Percentiles rank a stretch among this genome's conserved stretches.
Evolutionary conservation across 768 basidiomycete species (phyloP).

Genomic region (Daedalea quercina): DNA sequence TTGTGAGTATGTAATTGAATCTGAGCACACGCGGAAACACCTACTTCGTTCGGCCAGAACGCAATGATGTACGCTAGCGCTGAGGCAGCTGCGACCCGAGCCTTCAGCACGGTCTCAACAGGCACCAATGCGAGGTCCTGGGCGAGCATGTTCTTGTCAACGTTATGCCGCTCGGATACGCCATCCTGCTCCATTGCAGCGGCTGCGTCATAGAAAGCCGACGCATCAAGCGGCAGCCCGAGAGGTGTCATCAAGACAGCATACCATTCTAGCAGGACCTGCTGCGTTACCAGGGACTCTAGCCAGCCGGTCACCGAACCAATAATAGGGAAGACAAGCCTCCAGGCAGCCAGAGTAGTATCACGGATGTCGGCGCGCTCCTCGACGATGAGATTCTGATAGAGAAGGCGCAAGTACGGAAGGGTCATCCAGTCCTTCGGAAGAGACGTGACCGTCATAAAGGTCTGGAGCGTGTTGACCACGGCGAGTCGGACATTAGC

Average conservation of each 20-base stretch:
- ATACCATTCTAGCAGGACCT: constrained; percentile 78
- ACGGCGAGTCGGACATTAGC: constrained; percentile 88
- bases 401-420: constrained; percentile 75
- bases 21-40: constrained; percentile 9
- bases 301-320: constrained; percentile 40
- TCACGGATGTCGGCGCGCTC: constrained; percentile 81
- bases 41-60: constrained; percentile 60
- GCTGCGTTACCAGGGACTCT: constrained; percentile 47
- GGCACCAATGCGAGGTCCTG: constrained; percentile 85
- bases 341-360: constrained; percentile 70
- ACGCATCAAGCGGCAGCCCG: constrained; percentile 66
- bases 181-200: constrained; percentile 37
- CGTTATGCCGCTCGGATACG: constrained; percentile 71
- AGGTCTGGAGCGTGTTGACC: constrained; percentile 79
- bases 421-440: constrained; percentile 76
- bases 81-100: constrained; percentile 69
- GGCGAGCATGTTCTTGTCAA: constrained; percentile 91
- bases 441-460: constrained; percentile 72
- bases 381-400: constrained; percentile 92
- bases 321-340: constrained; percentile 54
- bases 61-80: constrained; percentile 68
- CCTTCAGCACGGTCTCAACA: constrained; percentile 69
- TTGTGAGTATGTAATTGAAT: not conserved
- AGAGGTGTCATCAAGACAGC: constrained; percentile 85
- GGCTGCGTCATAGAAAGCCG: constrained; percentile 61